Base-by-base conservation (phyloP, 225 moss, liverwort and hornwort genomes). In the Physcomitrium patens region DNA sequence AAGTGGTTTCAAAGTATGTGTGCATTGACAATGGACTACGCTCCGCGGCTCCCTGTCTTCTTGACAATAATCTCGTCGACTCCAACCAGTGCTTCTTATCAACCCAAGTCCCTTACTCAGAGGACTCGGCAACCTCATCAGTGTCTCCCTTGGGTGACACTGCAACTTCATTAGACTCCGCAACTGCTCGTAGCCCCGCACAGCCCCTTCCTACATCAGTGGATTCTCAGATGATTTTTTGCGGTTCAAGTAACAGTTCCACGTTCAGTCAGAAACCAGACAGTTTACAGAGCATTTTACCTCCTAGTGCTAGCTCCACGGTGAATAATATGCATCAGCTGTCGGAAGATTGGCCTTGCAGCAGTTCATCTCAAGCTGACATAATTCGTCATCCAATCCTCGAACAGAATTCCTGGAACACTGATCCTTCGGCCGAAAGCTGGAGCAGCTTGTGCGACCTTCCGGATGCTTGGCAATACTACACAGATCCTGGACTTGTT, bases 371-470 rank as follows among this genome's bases (percentile, higher is more conserved):
- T 37, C 31, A 37, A 4, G 24, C 12, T 10, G 26, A 8, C 7
- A 22, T 17, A 1, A 13, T 51, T 50, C 77, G 70, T 8, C 42
- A 41, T 4, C 54, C 16, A 10, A 70, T 28, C 78, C 31, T 73
- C 51, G 79, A 79, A 79, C 31, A 68, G 72, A 3, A 37, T 37
- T 37, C 73, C 4, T 62, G 61, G 37, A 63, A 68, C 12, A 51
- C 49, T 15, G 73, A 70, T 17, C 41, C 68, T 16, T 48, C 31
- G 31, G 7, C 75, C 3, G 81, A 85, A 49, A 86, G 72, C 64
- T 86, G 86, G 86, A 81, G 83, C 75, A 80, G 68, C 51, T 65
- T 86, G 71, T 86, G 80, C 13, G 87, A 87, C 76, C 70, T 84
- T 27, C 87, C 87, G 1, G 87, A 84, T 12, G 82, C 73, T 17